Evolutionary conservation across 2,329 filamentous ascomycete species (phyloP).

Genomic region (Fusarium vanettenii): DNA sequence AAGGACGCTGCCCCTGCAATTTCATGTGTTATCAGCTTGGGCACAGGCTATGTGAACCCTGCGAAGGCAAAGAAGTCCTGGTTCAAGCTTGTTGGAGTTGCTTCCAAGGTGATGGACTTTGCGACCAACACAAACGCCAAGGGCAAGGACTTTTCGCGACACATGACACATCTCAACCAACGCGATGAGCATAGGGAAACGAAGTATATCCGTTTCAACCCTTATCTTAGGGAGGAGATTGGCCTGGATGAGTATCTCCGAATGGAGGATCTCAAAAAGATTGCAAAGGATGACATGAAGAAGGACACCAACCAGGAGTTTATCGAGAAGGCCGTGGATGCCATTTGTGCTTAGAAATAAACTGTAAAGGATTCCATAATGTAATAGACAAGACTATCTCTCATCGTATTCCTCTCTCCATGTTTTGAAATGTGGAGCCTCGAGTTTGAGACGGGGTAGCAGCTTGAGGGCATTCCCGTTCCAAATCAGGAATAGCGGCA

Average conservation of each 20-base stretch:
- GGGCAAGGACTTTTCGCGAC: slow-evolving; percentile 34
- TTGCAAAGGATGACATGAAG: not conserved
- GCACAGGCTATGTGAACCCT: slow-evolving; percentile 19
- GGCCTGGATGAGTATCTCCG: slow-evolving; percentile 23
- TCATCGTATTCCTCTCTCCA: not conserved
- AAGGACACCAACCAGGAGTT: not conserved
- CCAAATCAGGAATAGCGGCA: not conserved
- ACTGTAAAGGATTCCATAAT: not conserved
- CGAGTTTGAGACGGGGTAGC: not conserved
- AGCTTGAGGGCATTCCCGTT: not conserved
- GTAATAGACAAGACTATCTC: not conserved
- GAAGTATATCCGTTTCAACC: slow-evolving; percentile 20
- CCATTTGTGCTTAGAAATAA: not conserved
- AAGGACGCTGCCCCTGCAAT: not conserved
- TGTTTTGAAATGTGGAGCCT: not conserved
- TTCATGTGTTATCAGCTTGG: slow-evolving; percentile 29
- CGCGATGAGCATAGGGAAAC: slow-evolving; percentile 20
- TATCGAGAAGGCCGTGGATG: not conserved
- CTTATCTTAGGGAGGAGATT: slow-evolving; percentile 9
- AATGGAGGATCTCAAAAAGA: not conserved
- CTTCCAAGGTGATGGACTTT: slow-evolving; percentile 33
- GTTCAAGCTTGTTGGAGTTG: slow-evolving; percentile 21
- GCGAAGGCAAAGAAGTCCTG: not conserved
- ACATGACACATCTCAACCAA: slow-evolving; percentile 13
- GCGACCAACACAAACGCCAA: slow-evolving; percentile 36